Evolutionary conservation across 306 rosid genomes (phyloP), one percentile per base, ranked within the genome.

Genomic region (Cicer arietinum): DNA sequence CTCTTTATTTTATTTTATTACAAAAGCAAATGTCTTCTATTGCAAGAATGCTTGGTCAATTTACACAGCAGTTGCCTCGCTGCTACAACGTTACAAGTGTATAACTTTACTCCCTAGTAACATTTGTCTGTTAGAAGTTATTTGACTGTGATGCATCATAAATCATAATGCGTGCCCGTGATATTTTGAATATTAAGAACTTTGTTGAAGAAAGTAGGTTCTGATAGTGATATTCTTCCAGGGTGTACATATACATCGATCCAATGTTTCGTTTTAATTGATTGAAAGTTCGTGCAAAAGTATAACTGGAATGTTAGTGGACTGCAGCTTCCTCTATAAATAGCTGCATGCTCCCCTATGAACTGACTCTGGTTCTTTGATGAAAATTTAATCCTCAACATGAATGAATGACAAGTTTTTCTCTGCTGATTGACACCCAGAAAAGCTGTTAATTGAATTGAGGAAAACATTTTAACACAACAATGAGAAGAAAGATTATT

Each of bases 311-410:
- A 50, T 50, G 56, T 50, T 14, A 13, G 8, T 6, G 20, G 18
- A 50, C 56, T n/a, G 18, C 84, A 68, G 88, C 87, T 87, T 93
- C 98, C 88, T 91, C 96, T 60, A 83, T 63, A 76, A 89, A 90
- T 69, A 97, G 92, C 71, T 83, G 83, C 12, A 82, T 71, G 44
- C 71, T 86, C 84, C 84, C 85, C 81, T 95, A 59, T 97, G 86
- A 71, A 91, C 83, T 7, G 97, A 93, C 86, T 91, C 37, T 30
- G 90, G 86, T 48, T 87, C 90, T 75, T 85, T 91, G 39, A 91
- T 74, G 69, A 93, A 67, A 67, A 85, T 41, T 76, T 87, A 87
- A 67, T 91, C 98, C 94, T 93, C 81, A 77, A 77, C 56, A 71
- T 61, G 51, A 53, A 9, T 64, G 51, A 62, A 62, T 39, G 11